These are phyloP conservation scores for Coemansia sp. DNA, from an alignment of 192 early-diverging fungal species.

Conservation along the genomic window DNA sequence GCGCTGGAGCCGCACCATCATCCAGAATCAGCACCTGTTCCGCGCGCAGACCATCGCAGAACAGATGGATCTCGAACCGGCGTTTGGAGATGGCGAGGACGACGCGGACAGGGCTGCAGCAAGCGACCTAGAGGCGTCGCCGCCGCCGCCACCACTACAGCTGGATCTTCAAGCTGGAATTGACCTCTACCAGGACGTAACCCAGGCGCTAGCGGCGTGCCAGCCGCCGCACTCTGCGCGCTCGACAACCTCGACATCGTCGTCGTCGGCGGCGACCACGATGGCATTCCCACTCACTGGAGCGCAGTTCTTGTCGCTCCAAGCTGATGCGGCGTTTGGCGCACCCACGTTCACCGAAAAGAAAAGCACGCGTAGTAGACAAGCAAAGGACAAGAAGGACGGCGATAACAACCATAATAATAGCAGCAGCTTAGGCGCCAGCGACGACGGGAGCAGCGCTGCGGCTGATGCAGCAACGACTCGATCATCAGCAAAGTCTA, in stretches of 20 bases:
- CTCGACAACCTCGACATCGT: conserved; percentile 19
- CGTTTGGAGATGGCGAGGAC: not conserved
- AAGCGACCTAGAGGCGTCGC: not conserved
- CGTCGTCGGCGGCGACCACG: conserved; percentile 20
- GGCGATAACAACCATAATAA: too few relatives aligned
- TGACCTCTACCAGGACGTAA: conserved; percentile 42
- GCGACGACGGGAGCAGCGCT: conserved; percentile 13
- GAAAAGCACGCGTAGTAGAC: not conserved
- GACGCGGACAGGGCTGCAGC: not conserved
- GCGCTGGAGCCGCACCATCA: conserved; percentile 52
- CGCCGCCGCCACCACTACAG: conserved; percentile 25
- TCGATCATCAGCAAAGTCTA: too few relatives aligned
- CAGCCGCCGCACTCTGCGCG: conserved; percentile 31
- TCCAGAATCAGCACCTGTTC: conserved; percentile 55
- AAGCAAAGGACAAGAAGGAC: too few relatives aligned
- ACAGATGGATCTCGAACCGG: conserved; percentile 1
- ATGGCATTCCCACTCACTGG: conserved; percentile 1
- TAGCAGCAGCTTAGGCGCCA: too few relatives aligned
- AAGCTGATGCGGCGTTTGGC: not conserved
- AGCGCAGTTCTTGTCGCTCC: not conserved
- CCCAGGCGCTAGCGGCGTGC: conserved; percentile 48
- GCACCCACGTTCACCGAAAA: not conserved
- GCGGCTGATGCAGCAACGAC: not conserved
- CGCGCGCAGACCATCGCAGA: conserved; percentile 7
- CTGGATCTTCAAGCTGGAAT: conserved; percentile 40